A percentile compares a stretch with the other conserved stretches of the same genome.
Conservation (phyloP, 148 eudicot species). For the Rhododendron kiyosumense region DNA sequence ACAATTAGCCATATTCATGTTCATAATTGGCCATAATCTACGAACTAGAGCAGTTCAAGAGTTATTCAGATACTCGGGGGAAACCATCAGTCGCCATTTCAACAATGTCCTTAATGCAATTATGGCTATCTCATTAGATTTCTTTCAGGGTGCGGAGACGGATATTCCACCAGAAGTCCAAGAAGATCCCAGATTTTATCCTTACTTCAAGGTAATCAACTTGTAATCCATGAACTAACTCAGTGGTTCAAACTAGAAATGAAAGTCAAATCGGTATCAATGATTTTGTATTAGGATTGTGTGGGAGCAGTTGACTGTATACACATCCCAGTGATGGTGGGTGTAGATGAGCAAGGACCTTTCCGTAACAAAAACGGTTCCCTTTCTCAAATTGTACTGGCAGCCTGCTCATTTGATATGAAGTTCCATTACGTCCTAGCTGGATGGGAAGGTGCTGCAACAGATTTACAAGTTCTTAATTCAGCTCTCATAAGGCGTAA, state of each 20-base stretch:
- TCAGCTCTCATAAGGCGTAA: slow-evolving; percentile 35
- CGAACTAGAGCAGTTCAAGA: slow-evolving; percentile 41
- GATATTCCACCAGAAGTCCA: slow-evolving; percentile 34
- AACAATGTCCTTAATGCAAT: slow-evolving; percentile 43
- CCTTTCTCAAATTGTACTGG: slow-evolving; percentile 33
- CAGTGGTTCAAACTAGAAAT: neutral
- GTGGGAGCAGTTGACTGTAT: slow-evolving; percentile 42
- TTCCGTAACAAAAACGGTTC: slow-evolving; percentile 35
- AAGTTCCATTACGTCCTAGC: slow-evolving; percentile 40
- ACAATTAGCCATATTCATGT: slow-evolving; percentile 44
- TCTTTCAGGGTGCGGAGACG: slow-evolving; percentile 24
- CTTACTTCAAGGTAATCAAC: slow-evolving; percentile 16
- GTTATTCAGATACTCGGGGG: slow-evolving; percentile 39
- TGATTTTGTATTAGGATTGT: slow-evolving; percentile 28
- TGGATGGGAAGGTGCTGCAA: slow-evolving; percentile 48
- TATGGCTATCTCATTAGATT: slow-evolving; percentile 33
- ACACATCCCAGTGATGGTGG: slow-evolving; percentile 38
- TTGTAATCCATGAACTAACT: neutral
- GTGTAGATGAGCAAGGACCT: slow-evolving; percentile 41
- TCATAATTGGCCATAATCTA: slow-evolving; percentile 36
- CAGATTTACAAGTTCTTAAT: slow-evolving; percentile 27
- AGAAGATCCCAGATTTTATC: slow-evolving; percentile 33
- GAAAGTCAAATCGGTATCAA: neutral
- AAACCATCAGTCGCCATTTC: slow-evolving; percentile 48
- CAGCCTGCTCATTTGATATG: slow-evolving; percentile 44